A percentile compares a stretch with the other conserved stretches of the same genome.
Conservation (phyloP, 495 filamentous ascomycete genomes). For the Hypoxylon trugodes region DNA sequence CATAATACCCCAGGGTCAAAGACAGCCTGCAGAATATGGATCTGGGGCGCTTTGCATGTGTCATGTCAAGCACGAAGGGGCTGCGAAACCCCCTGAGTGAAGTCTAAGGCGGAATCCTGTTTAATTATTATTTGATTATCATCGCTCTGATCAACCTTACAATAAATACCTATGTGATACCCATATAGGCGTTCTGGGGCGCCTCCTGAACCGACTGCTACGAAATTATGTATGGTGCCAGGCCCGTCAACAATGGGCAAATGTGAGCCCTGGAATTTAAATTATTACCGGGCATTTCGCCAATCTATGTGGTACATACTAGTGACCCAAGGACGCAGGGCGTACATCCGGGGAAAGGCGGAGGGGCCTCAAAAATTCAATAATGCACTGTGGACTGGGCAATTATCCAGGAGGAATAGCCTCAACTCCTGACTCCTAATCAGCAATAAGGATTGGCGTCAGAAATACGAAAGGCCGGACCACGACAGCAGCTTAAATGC, state of each 20-base stretch:
- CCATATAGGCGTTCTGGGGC: neutral
- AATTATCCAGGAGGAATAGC: constrained; percentile 11
- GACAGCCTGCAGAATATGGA: too few relatives aligned
- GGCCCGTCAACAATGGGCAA: neutral
- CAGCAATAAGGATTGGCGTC: constrained; percentile 10
- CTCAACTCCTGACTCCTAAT: constrained; percentile 13
- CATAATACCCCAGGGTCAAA: too few relatives aligned
- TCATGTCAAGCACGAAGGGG: too few relatives aligned
- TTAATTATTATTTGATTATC: constrained; percentile 16
- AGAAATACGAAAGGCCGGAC: constrained; percentile 33
- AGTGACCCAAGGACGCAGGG: constrained; percentile 1
- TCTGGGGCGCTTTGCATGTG: too few relatives aligned
- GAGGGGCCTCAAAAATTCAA: constrained; percentile 12
- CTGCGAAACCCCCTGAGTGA: too few relatives aligned
- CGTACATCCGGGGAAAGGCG: constrained; percentile 32
- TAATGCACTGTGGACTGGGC: constrained; percentile 16
- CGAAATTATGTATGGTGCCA: neutral
- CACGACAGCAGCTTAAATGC: constrained; percentile 3
- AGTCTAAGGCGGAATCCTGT: constrained; percentile 10
- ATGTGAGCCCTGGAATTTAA: neutral
- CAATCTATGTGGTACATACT: neutral
- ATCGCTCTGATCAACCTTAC: constrained; percentile 1
- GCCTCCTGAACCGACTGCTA: constrained; percentile 8
- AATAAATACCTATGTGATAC: too few relatives aligned
- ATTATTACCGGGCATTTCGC: neutral